Evolutionary conservation across 164 flowering plant species (phyloP).

Genomic region (Macadamia integrifolia): DNA sequence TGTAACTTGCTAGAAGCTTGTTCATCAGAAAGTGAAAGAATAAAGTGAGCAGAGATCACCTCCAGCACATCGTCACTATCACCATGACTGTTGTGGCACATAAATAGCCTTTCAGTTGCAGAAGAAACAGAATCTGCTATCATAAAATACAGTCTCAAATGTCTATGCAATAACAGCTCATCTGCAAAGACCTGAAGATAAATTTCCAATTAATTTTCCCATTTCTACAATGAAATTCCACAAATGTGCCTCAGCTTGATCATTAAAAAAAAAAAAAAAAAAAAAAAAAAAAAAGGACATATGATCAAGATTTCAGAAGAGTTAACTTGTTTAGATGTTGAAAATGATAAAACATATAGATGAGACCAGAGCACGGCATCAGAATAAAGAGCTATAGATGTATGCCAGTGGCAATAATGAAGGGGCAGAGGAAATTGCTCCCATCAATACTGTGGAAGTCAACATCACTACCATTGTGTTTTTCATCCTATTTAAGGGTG

Average conservation of each 20-base stretch:
- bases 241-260: background rate
- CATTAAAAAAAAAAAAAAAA: no score
- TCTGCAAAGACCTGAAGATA: constrained; percentile 59
- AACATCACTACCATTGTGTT: no score
- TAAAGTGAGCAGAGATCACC: constrained; percentile 59
- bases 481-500: no score
- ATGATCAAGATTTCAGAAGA: no score
- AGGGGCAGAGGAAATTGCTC: no score
- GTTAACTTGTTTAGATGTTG: no score
- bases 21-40: constrained; percentile 38
- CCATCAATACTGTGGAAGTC: no score
- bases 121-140: constrained; percentile 32
- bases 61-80: constrained; percentile 45
- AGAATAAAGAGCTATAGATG: no score
- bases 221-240: background rate
- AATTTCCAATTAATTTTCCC: background rate
- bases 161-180: constrained; percentile 49
- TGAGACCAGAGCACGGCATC: no score
- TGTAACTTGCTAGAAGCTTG: constrained; percentile 28
- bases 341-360: no score
- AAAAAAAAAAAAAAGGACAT: no score
- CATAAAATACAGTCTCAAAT: constrained; percentile 34
- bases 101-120: constrained; percentile 28
- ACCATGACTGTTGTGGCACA: constrained; percentile 17
- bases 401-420: no score